phyloP scores from a whole-genome alignment of 2,329 filamentous ascomycete species.

The Pseudogymnoascus pannorum region DNA sequence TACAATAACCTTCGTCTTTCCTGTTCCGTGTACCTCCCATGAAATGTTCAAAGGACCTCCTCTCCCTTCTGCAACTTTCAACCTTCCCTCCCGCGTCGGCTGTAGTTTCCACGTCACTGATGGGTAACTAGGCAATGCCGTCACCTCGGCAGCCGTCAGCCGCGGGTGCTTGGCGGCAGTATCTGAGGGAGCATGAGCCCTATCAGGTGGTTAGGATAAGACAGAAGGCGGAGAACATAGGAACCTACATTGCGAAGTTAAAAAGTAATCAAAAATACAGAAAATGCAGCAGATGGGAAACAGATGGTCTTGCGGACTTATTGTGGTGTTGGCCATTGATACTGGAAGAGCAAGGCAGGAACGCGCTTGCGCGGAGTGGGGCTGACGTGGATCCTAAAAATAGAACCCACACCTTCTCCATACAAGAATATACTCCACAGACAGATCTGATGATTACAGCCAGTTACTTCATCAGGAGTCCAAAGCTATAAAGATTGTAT shows the following conservation, averaged over 20 bases:
- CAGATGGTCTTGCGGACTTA: neutral
- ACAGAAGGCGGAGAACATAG: neutral
- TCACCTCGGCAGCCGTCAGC: conserved; percentile 48
- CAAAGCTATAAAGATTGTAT: neutral
- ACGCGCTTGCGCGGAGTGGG: neutral
- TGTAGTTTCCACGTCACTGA: conserved; percentile 63
- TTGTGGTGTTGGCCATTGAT: neutral
- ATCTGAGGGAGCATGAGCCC: conserved; percentile 2
- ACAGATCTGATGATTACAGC: neutral
- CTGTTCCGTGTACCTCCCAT: conserved; percentile 74
- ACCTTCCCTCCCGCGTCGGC: conserved; percentile 53
- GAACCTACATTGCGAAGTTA: neutral
- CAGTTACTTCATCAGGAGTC: neutral
- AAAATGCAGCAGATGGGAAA: neutral
- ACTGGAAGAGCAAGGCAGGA: neutral
- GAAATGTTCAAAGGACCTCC: conserved; percentile 70
- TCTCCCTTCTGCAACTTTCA: conserved; percentile 58
- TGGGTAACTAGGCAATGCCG: conserved; percentile 58
- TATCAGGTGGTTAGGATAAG: neutral
- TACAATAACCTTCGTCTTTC: conserved; percentile 66
- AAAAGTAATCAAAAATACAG: neutral
- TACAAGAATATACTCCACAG: no score
- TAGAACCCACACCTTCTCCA: neutral
- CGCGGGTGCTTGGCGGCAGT: conserved; percentile 12
- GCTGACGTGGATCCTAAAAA: neutral